A percentile compares a stretch with the other conserved stretches of the same genome.
Evolutionary conservation across 1,284 basidiomycete genomes (phyloP).

Genomic region (Meira miltonrushii): DNA sequence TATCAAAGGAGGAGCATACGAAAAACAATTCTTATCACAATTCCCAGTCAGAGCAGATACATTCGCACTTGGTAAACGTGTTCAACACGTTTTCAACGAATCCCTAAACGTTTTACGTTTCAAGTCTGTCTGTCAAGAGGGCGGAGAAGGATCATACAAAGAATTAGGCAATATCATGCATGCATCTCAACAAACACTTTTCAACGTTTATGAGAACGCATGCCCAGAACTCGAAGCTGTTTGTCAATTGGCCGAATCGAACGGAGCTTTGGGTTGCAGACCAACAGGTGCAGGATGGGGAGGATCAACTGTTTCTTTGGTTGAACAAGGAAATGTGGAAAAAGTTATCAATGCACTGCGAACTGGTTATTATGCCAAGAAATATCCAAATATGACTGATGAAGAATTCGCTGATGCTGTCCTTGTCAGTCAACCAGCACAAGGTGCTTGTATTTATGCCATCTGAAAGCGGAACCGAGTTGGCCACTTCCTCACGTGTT

Average conservation of each 20-base stretch:
- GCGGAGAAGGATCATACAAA: conserved; percentile 17
- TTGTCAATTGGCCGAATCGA: conserved; percentile 35
- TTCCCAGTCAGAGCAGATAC: conserved; percentile 43
- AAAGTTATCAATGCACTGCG: conserved; percentile 32
- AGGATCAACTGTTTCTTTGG: conserved; percentile 46
- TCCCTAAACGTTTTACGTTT: conserved; percentile 41
- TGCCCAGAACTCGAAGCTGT: conserved; percentile 43
- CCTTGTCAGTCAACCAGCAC: conserved; percentile 44
- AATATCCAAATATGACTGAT: conserved; percentile 27
- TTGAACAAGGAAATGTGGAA: conserved; percentile 35
- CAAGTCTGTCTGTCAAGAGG: conserved; percentile 16
- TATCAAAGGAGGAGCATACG: conserved; percentile 29
- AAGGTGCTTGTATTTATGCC: conserved; percentile 38
- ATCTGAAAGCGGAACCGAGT: too few relatives aligned
- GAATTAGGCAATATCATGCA: conserved; percentile 43
- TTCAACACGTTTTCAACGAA: conserved; percentile 47
- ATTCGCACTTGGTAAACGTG: conserved; percentile 36
- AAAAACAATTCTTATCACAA: conserved; percentile 35
- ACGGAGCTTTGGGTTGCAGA: conserved; percentile 42
- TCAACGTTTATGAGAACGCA: conserved; percentile 39
- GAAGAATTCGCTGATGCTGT: conserved; percentile 33
- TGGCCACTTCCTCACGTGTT: too few relatives aligned
- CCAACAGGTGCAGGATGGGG: conserved; percentile 46
- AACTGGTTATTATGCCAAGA: conserved; percentile 28
- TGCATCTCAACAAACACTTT: conserved; percentile 37